Base-by-base conservation (phyloP, 345 rosid species). In the Dovyalis caffra region DNA sequence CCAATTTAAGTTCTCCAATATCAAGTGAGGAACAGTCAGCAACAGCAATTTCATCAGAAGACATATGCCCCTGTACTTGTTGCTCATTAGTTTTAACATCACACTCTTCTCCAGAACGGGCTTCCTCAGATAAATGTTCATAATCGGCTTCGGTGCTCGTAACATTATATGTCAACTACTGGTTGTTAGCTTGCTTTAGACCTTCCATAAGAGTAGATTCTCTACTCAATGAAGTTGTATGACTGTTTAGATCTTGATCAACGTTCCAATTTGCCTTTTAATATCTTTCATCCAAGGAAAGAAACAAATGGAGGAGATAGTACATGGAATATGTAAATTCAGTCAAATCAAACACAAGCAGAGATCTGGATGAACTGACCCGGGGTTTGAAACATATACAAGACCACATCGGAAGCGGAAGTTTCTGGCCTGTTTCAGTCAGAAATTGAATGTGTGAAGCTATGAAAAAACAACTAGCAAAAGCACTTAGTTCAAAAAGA, bases 301-400 rank as follows among this genome's bases (percentile, higher is more conserved):
- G 28, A 56, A n/a, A n/a, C n/a, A n/a, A n/a, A n/a, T n/a, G n/a
- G n/a, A n/a, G n/a, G n/a, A n/a, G n/a, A 26, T 16, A 6, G 11
- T 40, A 16, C 11, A 68, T 11, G 45, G 45, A 40, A 40, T 40
- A 10, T 4, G 4, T 40, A 2, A 40, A 11, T 15, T 11, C 45
- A 40, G 3, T 40, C 45, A 69, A 51, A 25, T 66, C 45, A 51
- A 33, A 64, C 21, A n/a, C 25, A 34, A 2, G 21, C 25, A 33
- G 34, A 40, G 10, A 76, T 29, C 18, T 11, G 20, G 26, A 70
- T 49, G 51, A 40, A 75, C 94, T 81, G 82, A 91, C 99, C 99
- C 99, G 71, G 97, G 93, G 72, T 93, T 91, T 62, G 99, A 84
- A 76, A 95, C 96, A 62, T 92, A 95, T 63, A 90, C 96, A 63